phyloP scores from a whole-genome alignment of 805 yeast genomes.

The Cyberlindnera mrakii region DNA sequence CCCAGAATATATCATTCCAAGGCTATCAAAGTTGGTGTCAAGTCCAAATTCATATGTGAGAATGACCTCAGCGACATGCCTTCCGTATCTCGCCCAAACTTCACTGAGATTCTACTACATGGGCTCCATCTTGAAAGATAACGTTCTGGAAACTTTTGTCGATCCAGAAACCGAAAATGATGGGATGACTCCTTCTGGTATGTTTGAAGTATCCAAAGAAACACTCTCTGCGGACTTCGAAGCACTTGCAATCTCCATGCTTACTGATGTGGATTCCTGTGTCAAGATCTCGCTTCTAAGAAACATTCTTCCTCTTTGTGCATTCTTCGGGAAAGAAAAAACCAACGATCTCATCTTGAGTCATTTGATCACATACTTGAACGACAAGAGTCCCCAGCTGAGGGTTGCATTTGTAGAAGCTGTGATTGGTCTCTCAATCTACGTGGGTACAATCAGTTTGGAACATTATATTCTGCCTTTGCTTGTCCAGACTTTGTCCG shows the following conservation, averaged over 20 bases:
- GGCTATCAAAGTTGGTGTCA: constrained; percentile 41
- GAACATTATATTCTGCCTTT: constrained; percentile 88
- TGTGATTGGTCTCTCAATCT: constrained; percentile 67
- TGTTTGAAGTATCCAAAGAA: constrained; percentile 34
- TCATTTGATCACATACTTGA: constrained; percentile 85
- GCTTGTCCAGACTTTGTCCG: constrained; percentile 74
- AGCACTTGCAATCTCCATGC: constrained; percentile 51
- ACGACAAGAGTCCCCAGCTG: constrained; percentile 65
- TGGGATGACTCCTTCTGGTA: constrained; percentile 26
- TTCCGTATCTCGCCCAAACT: constrained; percentile 65
- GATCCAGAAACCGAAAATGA: constrained; percentile 44
- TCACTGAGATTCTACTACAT: constrained; percentile 61
- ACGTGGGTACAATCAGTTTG: constrained; percentile 73
- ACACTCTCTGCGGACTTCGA: constrained; percentile 53
- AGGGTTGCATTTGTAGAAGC: constrained; percentile 67
- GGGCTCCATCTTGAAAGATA: constrained; percentile 41
- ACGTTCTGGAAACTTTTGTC: constrained; percentile 26
- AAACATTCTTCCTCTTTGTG: constrained; percentile 71
- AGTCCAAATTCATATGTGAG: constrained; percentile 44
- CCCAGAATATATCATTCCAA: constrained; percentile 77
- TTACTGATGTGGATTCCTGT: constrained; percentile 61
- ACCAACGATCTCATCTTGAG: constrained; percentile 86
- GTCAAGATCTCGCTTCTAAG: constrained; percentile 67
- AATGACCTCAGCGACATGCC: constrained; percentile 61
- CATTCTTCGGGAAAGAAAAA: constrained; percentile 78